Percentiles rank a stretch among this genome's conserved stretches.
phyloP scores from a whole-genome alignment of 805 yeast species.

The Torulaspora franciscae region DNA sequence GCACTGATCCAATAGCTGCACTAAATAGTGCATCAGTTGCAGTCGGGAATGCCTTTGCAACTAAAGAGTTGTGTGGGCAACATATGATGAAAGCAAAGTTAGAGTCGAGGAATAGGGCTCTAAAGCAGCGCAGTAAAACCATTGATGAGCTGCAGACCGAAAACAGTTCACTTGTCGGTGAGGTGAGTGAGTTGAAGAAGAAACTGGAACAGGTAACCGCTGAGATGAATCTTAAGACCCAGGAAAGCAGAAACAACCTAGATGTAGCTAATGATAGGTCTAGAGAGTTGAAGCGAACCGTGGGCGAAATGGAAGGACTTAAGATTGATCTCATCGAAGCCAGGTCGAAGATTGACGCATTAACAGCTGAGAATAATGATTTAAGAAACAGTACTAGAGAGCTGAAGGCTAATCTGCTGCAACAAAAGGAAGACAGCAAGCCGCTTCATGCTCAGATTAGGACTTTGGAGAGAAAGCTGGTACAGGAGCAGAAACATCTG shows the following conservation, averaged over 20 bases:
- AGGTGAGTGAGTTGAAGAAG: conserved; percentile 1
- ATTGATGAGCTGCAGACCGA: conserved; percentile 1
- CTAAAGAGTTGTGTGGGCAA: conserved; percentile 6
- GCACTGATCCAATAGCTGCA: background rate
- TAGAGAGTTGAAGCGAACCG: conserved; percentile 1
- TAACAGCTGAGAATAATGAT: conserved; percentile 2
- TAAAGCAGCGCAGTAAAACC: background rate
- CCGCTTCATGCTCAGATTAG: conserved; percentile 2
- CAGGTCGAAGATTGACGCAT: background rate
- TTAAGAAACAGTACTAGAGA: conserved; percentile 1
- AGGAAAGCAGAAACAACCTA: background rate
- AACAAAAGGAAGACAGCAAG: background rate
- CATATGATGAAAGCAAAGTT: conserved; percentile 2
- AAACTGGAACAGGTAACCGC: background rate
- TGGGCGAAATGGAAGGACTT: background rate
- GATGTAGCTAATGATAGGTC: background rate
- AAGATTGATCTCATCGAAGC: conserved; percentile 4
- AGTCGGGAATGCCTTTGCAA: conserved; percentile 3
- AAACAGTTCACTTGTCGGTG: background rate
- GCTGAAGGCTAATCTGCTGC: background rate
- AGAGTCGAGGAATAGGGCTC: background rate
- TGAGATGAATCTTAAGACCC: background rate
- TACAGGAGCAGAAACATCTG: background rate
- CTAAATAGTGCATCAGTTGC: conserved; percentile 1
- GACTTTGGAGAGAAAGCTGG: conserved; percentile 2